A percentile compares a stretch with the other conserved stretches of the same genome.
Evolutionary conservation across 2,329 filamentous ascomycete species (phyloP).

Genomic region (Alternaria dauci): DNA sequence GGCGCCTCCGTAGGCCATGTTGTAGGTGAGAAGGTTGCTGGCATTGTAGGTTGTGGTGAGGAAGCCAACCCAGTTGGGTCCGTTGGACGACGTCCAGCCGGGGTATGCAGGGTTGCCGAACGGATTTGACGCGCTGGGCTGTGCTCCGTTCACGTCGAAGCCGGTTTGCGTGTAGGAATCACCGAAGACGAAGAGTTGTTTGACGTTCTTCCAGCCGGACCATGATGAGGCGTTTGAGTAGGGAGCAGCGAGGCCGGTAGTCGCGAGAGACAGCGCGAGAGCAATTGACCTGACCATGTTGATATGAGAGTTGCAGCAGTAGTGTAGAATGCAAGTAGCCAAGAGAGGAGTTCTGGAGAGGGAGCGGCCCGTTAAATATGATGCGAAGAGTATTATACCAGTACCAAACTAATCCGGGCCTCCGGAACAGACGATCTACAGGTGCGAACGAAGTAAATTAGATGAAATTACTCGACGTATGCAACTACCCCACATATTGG

Average conservation of each 20-base stretch:
- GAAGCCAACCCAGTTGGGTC: constrained; percentile 66
- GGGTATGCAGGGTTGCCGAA: constrained; percentile 69
- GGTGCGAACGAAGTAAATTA: constrained; percentile 36
- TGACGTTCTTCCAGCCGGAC: constrained; percentile 45
- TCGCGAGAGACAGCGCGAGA: constrained; percentile 33
- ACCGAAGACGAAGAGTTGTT: constrained; percentile 55
- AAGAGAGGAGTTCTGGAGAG: neutral
- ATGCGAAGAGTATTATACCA: constrained; percentile 8
- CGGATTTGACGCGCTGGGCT: constrained; percentile 64
- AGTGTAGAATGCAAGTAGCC: neutral
- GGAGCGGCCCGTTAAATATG: constrained; percentile 19
- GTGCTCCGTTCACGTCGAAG: constrained; percentile 62
- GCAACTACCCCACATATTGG: constrained; percentile 30
- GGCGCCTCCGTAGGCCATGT: constrained; percentile 60
- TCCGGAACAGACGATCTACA: constrained; percentile 22
- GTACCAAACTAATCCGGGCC: constrained; percentile 23
- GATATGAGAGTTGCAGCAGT: neutral
- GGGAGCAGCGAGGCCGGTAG: constrained; percentile 32
- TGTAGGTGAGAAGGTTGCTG: constrained; percentile 59
- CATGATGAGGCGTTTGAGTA: constrained; percentile 29
- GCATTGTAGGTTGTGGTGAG: constrained; percentile 49
- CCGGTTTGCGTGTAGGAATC: constrained; percentile 69
- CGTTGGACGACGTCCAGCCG: constrained; percentile 52
- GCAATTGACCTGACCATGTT: constrained; percentile 35
- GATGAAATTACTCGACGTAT: constrained; percentile 31